phyloP scores from a whole-genome alignment of 495 filamentous ascomycete genomes.

The Oleoguttula mirabilis region DNA sequence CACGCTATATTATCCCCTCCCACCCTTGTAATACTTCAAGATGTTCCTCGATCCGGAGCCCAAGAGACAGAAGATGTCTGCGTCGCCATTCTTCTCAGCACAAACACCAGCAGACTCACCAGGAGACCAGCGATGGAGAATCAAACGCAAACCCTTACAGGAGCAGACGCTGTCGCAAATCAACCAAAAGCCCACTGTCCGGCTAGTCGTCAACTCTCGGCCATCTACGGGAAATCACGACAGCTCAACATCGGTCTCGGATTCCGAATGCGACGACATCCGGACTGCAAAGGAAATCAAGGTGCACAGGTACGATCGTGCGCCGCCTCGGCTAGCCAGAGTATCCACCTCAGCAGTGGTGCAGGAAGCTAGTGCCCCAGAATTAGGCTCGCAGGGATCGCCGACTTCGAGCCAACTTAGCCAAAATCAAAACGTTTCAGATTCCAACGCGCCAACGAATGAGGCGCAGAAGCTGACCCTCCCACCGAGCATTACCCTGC shows the following conservation, averaged over 20 bases:
- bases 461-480: slow-evolving; percentile 5
- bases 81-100: slow-evolving; percentile 5
- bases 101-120: slow-evolving; percentile 7
- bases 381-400: slow-evolving; percentile 3
- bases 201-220: slow-evolving; percentile 24
- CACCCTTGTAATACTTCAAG: too few species aligned
- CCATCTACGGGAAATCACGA: slow-evolving; percentile 5
- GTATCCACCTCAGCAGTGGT: slow-evolving; percentile 5
- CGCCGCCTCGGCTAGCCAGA: slow-evolving; percentile 1
- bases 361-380: slow-evolving; percentile 12
- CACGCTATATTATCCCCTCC: too few species aligned
- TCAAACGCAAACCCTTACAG: slow-evolving; percentile 37
- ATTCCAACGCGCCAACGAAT: slow-evolving; percentile 6
- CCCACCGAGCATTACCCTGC: slow-evolving; percentile 9
- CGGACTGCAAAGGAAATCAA: slow-evolving; percentile 6
- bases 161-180: slow-evolving; percentile 44
- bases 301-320: slow-evolving; percentile 5
- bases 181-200: slow-evolving; percentile 41
- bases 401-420: slow-evolving; percentile 2
- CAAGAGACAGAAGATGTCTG: slow-evolving; percentile 16
- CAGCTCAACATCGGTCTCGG: background rate
- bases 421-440: slow-evolving; percentile 16
- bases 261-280: slow-evolving; percentile 3
- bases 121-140: slow-evolving; percentile 3
- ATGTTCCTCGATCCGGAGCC: slow-evolving; percentile 22